Evolutionary conservation across 2,329 filamentous ascomycete species (phyloP).

Genomic region (Bretziella fagacearum): DNA sequence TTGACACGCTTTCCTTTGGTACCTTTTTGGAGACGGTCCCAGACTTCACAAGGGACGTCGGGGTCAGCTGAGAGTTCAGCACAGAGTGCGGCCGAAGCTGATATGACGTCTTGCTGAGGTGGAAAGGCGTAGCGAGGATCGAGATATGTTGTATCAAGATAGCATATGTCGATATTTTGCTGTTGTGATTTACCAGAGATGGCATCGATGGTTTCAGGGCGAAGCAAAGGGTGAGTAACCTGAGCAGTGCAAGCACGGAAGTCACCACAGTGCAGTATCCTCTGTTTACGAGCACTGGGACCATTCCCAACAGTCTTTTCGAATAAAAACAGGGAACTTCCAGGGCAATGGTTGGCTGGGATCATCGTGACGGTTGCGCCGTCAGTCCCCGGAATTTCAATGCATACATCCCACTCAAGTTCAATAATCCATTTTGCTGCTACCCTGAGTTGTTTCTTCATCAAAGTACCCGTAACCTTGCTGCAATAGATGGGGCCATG

Average conservation of each 20-base stretch:
- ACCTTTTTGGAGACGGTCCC: conserved; percentile 23
- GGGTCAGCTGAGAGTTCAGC: conserved; percentile 55
- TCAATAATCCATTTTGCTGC: conserved; percentile 71
- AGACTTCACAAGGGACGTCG: conserved; percentile 29
- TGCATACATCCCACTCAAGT: conserved; percentile 66
- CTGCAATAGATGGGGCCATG: conserved; percentile 97
- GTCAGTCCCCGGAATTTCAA: conserved; percentile 64
- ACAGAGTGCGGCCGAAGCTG: conserved; percentile 75
- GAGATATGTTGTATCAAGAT: conserved; percentile 92
- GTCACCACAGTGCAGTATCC: conserved; percentile 88
- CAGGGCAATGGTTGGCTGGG: conserved; percentile 88
- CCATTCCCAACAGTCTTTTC: conserved; percentile 56
- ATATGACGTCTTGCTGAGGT: conserved; percentile 70
- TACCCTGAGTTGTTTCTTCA: conserved; percentile 70
- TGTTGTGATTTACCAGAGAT: conserved; percentile 54
- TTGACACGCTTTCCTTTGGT: conserved; percentile 21
- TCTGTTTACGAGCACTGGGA: conserved; percentile 43
- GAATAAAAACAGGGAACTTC: conserved; percentile 84
- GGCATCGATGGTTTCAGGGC: conserved; percentile 54
- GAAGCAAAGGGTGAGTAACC: conserved; percentile 62
- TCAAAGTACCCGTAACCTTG: conserved; percentile 74
- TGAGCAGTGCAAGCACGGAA: conserved; percentile 83
- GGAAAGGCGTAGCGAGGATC: conserved; percentile 94
- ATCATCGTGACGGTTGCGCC: conserved; percentile 89
- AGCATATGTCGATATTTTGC: conserved; percentile 88